Percentiles rank a stretch among this genome's conserved stretches.
phyloP scores from a whole-genome alignment of 2,329 filamentous ascomycete genomes.

The Chaetomiaceae sp. region DNA sequence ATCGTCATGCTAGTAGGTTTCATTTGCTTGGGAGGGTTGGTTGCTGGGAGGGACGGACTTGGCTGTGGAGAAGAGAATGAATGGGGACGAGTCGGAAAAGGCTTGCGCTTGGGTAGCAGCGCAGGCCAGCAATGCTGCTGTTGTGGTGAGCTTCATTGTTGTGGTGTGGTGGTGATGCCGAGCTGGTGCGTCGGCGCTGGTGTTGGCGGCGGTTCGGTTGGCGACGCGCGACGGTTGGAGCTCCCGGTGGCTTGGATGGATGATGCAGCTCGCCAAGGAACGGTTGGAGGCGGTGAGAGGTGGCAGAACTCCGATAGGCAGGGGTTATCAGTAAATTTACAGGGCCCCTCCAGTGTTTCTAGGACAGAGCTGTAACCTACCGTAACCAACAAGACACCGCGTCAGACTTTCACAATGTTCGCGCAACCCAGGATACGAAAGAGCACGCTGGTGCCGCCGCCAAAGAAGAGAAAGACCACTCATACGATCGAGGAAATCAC shows the following conservation, averaged over 20 bases:
- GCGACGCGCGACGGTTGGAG: conserved; percentile 8
- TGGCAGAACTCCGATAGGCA: conserved; percentile 23
- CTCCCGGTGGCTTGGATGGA: conserved; percentile 2
- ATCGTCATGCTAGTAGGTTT: not conserved
- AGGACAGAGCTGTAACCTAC: not conserved
- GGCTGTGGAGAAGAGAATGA: conserved; percentile 80
- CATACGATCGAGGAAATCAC: conserved; percentile 70
- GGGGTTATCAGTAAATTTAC: conserved; percentile 19
- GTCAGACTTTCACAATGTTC: conserved; percentile 35
- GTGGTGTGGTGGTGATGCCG: conserved; percentile 12
- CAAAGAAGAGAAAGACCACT: conserved; percentile 62
- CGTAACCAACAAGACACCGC: not conserved
- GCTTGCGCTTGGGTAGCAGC: conserved; percentile 54
- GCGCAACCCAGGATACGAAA: conserved; percentile 57
- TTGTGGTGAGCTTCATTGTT: conserved; percentile 53
- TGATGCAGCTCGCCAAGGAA: conserved; percentile 18
- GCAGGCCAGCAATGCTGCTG: conserved; percentile 50
- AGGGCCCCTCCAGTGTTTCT: not conserved
- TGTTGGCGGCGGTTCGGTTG: conserved; percentile 8
- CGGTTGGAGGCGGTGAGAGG: conserved; percentile 17
- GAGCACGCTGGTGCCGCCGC: conserved; percentile 48
- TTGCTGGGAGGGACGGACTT: conserved; percentile 52
- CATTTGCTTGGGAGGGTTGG: not conserved
- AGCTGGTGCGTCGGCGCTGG: conserved; percentile 11
- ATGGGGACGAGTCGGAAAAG: conserved; percentile 83